A percentile compares a stretch with the other conserved stretches of the same genome.
phyloP scores from a whole-genome alignment of 2,329 filamentous ascomycete genomes.

The Phaeophleospora eucalypticola region DNA sequence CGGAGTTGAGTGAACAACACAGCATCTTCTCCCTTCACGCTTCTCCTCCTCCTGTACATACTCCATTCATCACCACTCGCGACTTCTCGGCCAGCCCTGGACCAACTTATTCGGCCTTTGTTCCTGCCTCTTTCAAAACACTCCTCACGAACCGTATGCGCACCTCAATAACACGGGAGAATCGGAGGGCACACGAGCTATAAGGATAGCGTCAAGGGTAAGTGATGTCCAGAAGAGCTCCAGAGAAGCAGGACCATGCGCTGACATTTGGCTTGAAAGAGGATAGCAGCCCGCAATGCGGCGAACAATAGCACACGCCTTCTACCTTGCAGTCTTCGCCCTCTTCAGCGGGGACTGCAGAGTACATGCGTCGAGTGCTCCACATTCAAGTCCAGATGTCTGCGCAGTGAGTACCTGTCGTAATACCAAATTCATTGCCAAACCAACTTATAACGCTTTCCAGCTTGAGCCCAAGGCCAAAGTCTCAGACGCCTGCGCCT shows the following conservation, averaged over 20 bases:
- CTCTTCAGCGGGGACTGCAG: conserved; percentile 47
- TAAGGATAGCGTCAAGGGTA: background rate
- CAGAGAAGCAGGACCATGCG: conserved; percentile 6
- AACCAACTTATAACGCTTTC: conserved; percentile 34
- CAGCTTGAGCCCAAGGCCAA: conserved; percentile 86
- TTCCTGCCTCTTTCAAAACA: conserved; percentile 6
- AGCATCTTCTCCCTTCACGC: background rate
- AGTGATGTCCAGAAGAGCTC: background rate
- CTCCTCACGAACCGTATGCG: conserved; percentile 8
- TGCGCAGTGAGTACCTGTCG: conserved; percentile 51
- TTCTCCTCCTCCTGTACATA: background rate
- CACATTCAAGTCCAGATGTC: conserved; percentile 41
- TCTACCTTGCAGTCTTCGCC: conserved; percentile 61
- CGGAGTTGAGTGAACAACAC: background rate
- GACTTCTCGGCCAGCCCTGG: background rate
- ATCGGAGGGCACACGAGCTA: background rate
- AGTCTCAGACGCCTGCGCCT: conserved; percentile 90
- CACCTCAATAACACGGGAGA: conserved; percentile 10
- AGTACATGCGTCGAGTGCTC: conserved; percentile 32
- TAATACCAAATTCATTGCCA: conserved; percentile 24
- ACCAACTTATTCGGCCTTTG: conserved; percentile 4
- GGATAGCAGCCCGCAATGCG: conserved; percentile 20
- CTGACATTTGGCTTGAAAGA: conserved; percentile 19
- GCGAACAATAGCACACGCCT: conserved; percentile 31
- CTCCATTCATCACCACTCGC: background rate